Conservation (phyloP, 192 early-diverging fungal genomes). For the Gaertneriomyces sp. region DNA sequence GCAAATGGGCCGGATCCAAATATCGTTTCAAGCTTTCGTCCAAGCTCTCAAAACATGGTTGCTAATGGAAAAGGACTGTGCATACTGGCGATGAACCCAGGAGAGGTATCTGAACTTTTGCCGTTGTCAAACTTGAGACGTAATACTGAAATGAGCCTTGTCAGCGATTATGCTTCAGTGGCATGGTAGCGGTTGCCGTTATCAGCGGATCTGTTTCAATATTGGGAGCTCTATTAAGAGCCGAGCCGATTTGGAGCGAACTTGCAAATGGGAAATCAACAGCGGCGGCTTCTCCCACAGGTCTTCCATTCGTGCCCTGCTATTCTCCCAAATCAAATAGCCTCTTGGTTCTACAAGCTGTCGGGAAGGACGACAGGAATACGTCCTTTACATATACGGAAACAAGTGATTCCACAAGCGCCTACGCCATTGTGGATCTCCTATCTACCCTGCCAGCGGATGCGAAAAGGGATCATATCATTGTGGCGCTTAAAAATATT, state of each 20-base stretch:
- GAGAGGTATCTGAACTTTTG: slow-evolving; percentile 8
- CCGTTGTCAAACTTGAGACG: neutral
- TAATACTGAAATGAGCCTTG: neutral
- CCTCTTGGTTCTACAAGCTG: slow-evolving; percentile 33
- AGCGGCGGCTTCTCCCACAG: neutral
- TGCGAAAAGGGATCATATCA: neutral
- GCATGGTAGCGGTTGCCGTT: slow-evolving; percentile 28
- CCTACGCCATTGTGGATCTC: slow-evolving; percentile 12
- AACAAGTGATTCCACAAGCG: neutral
- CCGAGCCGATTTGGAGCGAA: neutral
- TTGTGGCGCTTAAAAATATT: slow-evolving; percentile 8
- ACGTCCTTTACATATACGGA: neutral
- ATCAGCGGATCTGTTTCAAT: slow-evolving; percentile 31
- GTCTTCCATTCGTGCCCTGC: slow-evolving; percentile 30
- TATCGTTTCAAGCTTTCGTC: slow-evolving; percentile 2
- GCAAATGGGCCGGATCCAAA: neutral
- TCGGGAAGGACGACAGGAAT: neutral
- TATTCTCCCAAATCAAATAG: slow-evolving; percentile 34
- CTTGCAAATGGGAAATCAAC: neutral
- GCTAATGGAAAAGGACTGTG: slow-evolving; percentile 10
- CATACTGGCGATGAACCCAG: slow-evolving; percentile 21
- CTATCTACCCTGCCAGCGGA: neutral
- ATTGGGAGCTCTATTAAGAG: slow-evolving; percentile 18
- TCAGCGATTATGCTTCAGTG: slow-evolving; percentile 37
- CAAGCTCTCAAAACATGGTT: neutral